phyloP scores from a whole-genome alignment of 2,329 filamentous ascomycete genomes.

The Gnomoniopsis sp. region DNA sequence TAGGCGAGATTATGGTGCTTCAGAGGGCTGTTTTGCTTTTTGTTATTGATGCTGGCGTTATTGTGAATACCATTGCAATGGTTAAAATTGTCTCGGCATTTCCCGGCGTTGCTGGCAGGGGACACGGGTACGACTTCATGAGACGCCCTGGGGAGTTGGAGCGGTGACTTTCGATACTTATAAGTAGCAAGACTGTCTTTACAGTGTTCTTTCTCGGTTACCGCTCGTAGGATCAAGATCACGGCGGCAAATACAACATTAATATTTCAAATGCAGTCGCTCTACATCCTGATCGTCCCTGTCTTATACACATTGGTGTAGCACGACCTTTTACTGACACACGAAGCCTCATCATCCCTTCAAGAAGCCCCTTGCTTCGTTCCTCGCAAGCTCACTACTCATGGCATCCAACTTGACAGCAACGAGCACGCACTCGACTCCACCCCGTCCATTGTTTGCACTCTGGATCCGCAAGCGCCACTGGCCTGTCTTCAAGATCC shows the following conservation, averaged over 20 bases:
- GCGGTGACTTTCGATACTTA: neutral
- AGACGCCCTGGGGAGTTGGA: neutral
- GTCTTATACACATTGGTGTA: too few species aligned
- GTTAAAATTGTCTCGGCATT: conserved; percentile 3
- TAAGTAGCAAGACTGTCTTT: neutral
- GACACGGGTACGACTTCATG: neutral
- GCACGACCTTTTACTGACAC: too few species aligned
- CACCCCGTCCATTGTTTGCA: conserved; percentile 44
- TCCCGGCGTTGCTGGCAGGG: conserved; percentile 15
- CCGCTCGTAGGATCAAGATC: neutral
- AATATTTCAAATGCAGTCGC: neutral
- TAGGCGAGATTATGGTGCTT: neutral
- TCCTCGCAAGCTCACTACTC: conserved; percentile 63
- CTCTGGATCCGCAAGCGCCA: conserved; percentile 68
- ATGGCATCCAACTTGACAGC: conserved; percentile 75
- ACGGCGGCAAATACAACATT: neutral
- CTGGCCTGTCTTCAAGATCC: conserved; percentile 66
- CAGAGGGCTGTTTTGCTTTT: neutral
- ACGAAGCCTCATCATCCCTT: conserved; percentile 1
- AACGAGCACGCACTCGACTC: conserved; percentile 68
- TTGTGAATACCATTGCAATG: neutral
- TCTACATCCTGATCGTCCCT: too few species aligned
- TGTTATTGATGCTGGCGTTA: neutral
- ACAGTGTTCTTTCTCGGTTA: neutral
- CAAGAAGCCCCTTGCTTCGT: conserved; percentile 63